Conservation (phyloP, 2,329 filamentous ascomycete genomes). For the Dothistroma septosporum region DNA sequence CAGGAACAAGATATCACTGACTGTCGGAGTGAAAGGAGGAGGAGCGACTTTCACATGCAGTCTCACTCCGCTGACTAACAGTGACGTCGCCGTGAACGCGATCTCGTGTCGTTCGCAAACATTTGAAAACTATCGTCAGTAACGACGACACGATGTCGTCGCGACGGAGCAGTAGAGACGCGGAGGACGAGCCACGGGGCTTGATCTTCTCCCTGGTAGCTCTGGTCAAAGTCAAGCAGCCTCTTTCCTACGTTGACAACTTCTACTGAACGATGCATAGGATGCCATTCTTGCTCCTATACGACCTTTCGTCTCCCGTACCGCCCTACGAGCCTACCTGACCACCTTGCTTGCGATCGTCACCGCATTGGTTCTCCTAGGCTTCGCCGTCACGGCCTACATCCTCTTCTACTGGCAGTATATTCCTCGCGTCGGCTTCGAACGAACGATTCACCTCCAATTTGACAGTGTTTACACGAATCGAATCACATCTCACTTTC, state of each 20-base stretch:
- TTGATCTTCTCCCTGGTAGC: constrained; percentile 9
- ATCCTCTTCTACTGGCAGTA: constrained; percentile 64
- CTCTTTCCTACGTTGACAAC: background rate
- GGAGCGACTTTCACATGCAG: background rate
- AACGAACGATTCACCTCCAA: constrained; percentile 61
- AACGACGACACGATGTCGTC: constrained; percentile 1
- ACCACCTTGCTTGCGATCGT: constrained; percentile 53
- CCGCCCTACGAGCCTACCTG: constrained; percentile 62
- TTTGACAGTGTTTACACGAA: constrained; percentile 50
- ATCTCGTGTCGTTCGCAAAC: background rate
- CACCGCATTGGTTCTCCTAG: constrained; percentile 54
- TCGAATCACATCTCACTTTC: constrained; percentile 30
- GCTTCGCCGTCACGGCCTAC: constrained; percentile 58
- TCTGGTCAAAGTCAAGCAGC: constrained; percentile 2
- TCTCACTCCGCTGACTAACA: background rate
- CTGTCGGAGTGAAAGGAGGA: background rate
- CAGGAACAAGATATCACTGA: background rate
- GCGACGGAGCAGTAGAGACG: constrained; percentile 1
- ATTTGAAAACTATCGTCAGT: background rate
- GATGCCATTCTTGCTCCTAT: constrained; percentile 50
- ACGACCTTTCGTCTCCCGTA: constrained; percentile 55
- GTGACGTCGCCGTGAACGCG: background rate
- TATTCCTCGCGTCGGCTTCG: constrained; percentile 62
- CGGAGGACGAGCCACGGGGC: constrained; percentile 11
- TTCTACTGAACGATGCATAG: constrained; percentile 16